These are phyloP conservation scores for Collybiopsis confluens DNA, from an alignment of 768 basidiomycete species.

Conservation along the genomic window DNA sequence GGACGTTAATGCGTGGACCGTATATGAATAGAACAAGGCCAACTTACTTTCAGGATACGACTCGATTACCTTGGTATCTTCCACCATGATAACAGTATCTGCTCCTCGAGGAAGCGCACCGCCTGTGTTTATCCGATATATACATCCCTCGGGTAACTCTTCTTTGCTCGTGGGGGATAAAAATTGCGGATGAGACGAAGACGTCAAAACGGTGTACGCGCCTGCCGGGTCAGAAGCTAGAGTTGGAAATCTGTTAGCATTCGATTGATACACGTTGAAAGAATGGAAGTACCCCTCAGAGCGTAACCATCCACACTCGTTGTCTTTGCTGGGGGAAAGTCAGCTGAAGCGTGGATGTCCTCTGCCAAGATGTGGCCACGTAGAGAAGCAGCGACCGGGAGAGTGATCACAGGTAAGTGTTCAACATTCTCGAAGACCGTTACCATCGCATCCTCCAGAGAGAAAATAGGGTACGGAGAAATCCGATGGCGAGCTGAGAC, in stretches of 20 bases:
- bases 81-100: constrained; percentile 88
- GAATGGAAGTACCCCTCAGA: constrained; percentile 50
- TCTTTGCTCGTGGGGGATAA: constrained; percentile 38
- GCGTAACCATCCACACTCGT: constrained; percentile 93
- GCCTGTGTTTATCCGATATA: constrained; percentile 86
- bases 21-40: neutral
- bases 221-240: constrained; percentile 64
- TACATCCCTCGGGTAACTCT: constrained; percentile 43
- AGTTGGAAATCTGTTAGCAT: neutral
- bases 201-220: constrained; percentile 62
- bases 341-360: constrained; percentile 59
- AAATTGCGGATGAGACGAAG: constrained; percentile 42
- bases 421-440: constrained; percentile 47
- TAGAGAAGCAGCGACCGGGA: constrained; percentile 36
- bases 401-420: constrained; percentile 33
- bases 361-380: constrained; percentile 71
- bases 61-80: constrained; percentile 78
- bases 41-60: constrained; percentile 28
- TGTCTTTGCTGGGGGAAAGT: constrained; percentile 61
- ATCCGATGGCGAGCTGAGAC: constrained; percentile 68
- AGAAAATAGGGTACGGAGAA: constrained; percentile 74
- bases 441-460: constrained; percentile 59
- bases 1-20: neutral
- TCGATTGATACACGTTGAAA: neutral
- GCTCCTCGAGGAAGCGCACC: constrained; percentile 71